Evolutionary conservation across 2,329 filamentous ascomycete species (phyloP), one percentile per base, ranked within the genome.

Genomic region (Colletotrichum truncatum): DNA sequence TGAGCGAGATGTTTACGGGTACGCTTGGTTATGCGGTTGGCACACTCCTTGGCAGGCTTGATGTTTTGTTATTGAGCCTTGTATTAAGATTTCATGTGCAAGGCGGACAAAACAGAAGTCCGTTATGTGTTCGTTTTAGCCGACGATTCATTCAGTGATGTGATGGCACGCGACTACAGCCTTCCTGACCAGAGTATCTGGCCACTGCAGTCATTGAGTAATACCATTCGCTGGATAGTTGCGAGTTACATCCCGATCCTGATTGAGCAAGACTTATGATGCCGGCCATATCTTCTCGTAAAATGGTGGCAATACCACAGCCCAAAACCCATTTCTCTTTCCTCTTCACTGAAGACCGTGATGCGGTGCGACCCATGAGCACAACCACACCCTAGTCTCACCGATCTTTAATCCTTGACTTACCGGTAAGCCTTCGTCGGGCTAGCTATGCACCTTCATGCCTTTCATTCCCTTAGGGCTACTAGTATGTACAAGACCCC

Each of bases 331-430:
- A n/a, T n/a, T 25, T 57, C 26, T 21, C 25, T 60, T 32, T 16
- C 36, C 11, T 9, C 26, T 49, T 34, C 16, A 9, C n/a, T 49
- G 41, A 12, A 54, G 18, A 54, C 39, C 41, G 62, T 28, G 49
- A 36, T 49, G 36, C 53, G 34, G 48, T 32, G 39, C 26, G 16
- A 46, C 56, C 26, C 41, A 55, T 62, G 62, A 18, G 57, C 41
- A 48, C 49, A 43, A 41, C 28, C 23, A 23, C 36, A 61, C 48
- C 41, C 34, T 25, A 36, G 61, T 62, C 64, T 66, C 34, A 64
- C 64, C 59, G 59, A 64, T 65, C 25, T 43, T 14, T 10, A 34
- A 64, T 38, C 52, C 59, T 51, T 66, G 58, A 28, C 41, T 39
- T 21, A 53, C 34, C 49, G 30, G 49, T 53, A 26, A 53, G 26